Base-by-base conservation (phyloP, 1,284 basidiomycete species). In the Trichosporon inkin region DNA sequence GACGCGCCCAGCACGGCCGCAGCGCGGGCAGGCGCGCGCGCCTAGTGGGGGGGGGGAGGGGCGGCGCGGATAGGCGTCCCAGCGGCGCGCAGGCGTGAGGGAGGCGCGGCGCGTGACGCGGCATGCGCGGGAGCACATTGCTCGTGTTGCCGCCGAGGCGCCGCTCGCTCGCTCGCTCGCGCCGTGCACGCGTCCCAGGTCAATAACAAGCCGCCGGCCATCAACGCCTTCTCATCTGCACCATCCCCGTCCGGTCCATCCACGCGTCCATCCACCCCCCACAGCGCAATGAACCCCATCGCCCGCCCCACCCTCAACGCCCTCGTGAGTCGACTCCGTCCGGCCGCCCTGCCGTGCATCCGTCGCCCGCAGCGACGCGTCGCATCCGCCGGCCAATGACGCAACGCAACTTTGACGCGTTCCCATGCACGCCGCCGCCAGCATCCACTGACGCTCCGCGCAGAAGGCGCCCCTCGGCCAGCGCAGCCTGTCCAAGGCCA, bases 401-500 rank as follows among this genome's bases (percentile, higher is more conserved):
- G 22, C 36, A 17, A 36, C 51, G 51, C 34, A 37, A 53, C 3
- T 20, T 22, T 28, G 36, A 28, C 53, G 35, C 53, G 22, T 38
- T 28, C 53, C 5, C 34, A 53, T 53, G 13, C 17, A n/a, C 32
- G 5, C 5, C 4, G 32, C 34, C n/a, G 11, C 10, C n/a, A 32
- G 13, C 51, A 19, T 17, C 28, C 36, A 53, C 57, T 60, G 35
- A 64, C 60, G 34, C 8, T 36, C 10, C 11, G 17, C 35, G 2
- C 58, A 64, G 61, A 61, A 62, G 56, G 47, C 56, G 24, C 41
- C 61, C 56, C 17, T 51, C 49, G 51, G 44, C 53, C 55, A 57
- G 52, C 64, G 68, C 57, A 40, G 53, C 51, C 67, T 62, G 55
- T 61, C 72, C 59, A 71, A 71, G 60, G 69, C 69, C 41, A 71